Base-by-base conservation (phyloP, 1,139 yeast genomes). In the Lodderomyces parapsilosis region DNA sequence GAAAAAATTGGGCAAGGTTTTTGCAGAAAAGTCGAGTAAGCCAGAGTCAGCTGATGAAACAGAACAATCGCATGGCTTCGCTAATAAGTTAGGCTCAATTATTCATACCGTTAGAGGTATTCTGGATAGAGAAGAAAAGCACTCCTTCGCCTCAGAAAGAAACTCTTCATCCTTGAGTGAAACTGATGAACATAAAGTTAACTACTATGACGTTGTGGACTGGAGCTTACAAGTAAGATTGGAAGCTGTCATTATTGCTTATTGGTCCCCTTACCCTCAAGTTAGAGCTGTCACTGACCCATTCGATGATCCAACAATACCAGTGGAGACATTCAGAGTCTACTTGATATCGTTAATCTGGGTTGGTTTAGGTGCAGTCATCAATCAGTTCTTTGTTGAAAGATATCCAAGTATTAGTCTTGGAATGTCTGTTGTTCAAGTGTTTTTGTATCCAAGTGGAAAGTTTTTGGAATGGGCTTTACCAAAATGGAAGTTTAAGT, bases 181-280 rank as follows among this genome's bases (percentile, higher is more conserved):
- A 4, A 5, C n/a, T 35, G 10, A 8, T 31, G 18, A 60, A 8
- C 18, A 14, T 13, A 31, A 31, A 14, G 17, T 31, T n/a, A 18
- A 31, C 8, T 28, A 28, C 13, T 28, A 17, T 14, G 19, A 19
- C n/a, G 22, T 25, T 32, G 35, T 25, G 56, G n/a, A n/a, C n/a
- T n/a, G n/a, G n/a, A n/a, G n/a, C n/a, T n/a, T n/a, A n/a, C n/a
- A n/a, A n/a, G n/a, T 57, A 2, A 66, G 63, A 45, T 54, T 74
- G 34, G 69, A 70, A 43, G 83, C 83, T 1, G 73, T 71, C 8
- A 58, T 82, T 40, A 62, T 76, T 41, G 66, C 74, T 38, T 80
- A 66, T 55, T 76, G 74, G 59, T 81, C 86, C 1, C 84, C 86
- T 1, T 83, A 83, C 54, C 80, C 84, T 5, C 86, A 82, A 57